Evolutionary conservation across 2,329 filamentous ascomycete species (phyloP).

Genomic region (Alternaria sp.): DNA sequence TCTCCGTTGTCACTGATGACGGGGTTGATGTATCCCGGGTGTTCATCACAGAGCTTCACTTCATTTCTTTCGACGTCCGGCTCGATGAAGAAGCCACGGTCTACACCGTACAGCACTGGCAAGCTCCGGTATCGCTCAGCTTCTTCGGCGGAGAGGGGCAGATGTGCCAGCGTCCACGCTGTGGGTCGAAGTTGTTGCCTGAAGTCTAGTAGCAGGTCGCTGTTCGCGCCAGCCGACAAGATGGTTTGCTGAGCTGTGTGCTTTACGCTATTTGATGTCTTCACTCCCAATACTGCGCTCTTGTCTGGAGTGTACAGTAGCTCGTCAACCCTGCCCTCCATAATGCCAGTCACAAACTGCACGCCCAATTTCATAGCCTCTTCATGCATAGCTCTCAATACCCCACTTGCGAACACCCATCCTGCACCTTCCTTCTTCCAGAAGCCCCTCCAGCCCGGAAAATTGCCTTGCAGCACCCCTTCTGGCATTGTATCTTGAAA

Average conservation of each 20-base stretch:
- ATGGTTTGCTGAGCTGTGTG: conserved; percentile 58
- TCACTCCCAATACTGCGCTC: conserved; percentile 54
- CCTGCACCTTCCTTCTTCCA: conserved; percentile 58
- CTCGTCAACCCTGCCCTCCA: conserved; percentile 51
- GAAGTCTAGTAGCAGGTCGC: conserved; percentile 59
- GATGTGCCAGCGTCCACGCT: conserved; percentile 63
- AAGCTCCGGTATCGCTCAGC: conserved; percentile 57
- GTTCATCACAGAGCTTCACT: conserved; percentile 64
- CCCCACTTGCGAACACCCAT: conserved; percentile 64
- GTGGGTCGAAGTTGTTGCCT: conserved; percentile 63
- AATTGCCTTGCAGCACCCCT: conserved; percentile 61
- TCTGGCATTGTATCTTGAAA: conserved; percentile 62
- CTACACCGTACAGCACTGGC: conserved; percentile 61
- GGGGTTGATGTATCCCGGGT: conserved; percentile 65
- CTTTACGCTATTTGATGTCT: conserved; percentile 54
- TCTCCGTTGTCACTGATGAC: conserved; percentile 34
- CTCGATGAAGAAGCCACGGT: conserved; percentile 61
- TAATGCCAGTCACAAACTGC: conserved; percentile 55
- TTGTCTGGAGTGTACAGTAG: conserved; percentile 48
- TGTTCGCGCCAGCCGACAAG: conserved; percentile 60
- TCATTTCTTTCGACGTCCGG: conserved; percentile 57
- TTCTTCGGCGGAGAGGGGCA: conserved; percentile 59
- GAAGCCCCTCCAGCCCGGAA: conserved; percentile 62
- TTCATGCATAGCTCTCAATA: conserved; percentile 56
- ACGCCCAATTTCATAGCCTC: conserved; percentile 60